Base-by-base conservation (phyloP, 768 basidiomycete species). In the Cystobasidium ongulense region DNA sequence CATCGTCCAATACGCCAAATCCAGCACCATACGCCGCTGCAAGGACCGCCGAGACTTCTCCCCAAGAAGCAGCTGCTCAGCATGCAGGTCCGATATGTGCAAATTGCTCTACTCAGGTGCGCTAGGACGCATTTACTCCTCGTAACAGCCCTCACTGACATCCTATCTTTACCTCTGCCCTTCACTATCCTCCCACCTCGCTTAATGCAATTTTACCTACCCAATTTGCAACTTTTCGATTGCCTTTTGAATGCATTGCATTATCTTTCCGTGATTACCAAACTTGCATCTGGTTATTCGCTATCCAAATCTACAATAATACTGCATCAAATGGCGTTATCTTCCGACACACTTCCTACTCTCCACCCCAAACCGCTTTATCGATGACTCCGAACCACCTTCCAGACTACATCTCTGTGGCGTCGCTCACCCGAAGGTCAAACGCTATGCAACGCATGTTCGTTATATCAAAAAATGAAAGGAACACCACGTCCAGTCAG, bases 401-500 rank as follows among this genome's bases (percentile, higher is more conserved):
- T 4, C 17, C 74, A 79, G 77, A 79, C 78, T 5, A 79, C 78
- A 4, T 77, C 78, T 1, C 76, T 79, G 7, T 79, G 78, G 78
- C 74, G 78, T 10, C 75, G 78, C 25, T 75, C 77, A 59, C 76
- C 77, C 59, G 72, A 67, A 53, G 77, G 77, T 11, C 75, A 77
- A 50, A 76, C 78, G 43, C 76, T 79, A n/a, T 79, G 78, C 76
- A 79, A 79, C 36, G 78, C 78, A 17, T 79, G 78, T 64, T 77
- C 76, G 11, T 74, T 79, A n/a, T 78, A 78, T 72, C 75, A 76
- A 64, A 79, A 79, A 68, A 78, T 78, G 77, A 79, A 79, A 33
- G 78, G 76, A 10, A 71, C 73, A 10, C 76, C 78, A 1, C 76
- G 79, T 23, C 79, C 79, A 1, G 77, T 79, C 70, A 76, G 76